A percentile compares a stretch with the other conserved stretches of the same genome.
phyloP scores from a whole-genome alignment of 2,329 filamentous ascomycete genomes.

The Claviceps purpurea region DNA sequence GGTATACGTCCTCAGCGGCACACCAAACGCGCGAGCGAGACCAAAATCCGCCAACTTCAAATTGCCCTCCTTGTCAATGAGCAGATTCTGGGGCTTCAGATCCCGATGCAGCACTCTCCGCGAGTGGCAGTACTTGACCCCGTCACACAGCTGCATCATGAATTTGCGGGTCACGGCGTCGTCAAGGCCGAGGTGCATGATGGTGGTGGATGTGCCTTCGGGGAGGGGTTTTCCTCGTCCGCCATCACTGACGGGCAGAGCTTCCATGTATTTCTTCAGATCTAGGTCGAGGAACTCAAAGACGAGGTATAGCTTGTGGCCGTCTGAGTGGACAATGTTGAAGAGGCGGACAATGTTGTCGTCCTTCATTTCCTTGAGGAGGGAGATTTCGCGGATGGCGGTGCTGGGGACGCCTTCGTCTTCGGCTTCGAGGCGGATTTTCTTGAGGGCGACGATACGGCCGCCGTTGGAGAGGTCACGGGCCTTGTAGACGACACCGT shows the following conservation, averaged over 20 bases:
- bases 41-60: constrained; percentile 86
- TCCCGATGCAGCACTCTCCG: constrained; percentile 81
- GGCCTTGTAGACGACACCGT: constrained; percentile 92
- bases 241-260: constrained; percentile 70
- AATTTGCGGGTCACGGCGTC: constrained; percentile 82
- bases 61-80: constrained; percentile 78
- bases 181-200: constrained; percentile 58
- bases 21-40: constrained; percentile 78
- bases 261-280: constrained; percentile 93
- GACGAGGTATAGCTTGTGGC: constrained; percentile 88
- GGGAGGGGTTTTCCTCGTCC: constrained; percentile 76
- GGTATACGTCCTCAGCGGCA: constrained; percentile 81
- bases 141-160: constrained; percentile 77
- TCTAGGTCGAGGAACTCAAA: constrained; percentile 86
- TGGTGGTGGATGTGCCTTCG: constrained; percentile 53
- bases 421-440: constrained; percentile 88
- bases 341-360: constrained; percentile 77
- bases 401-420: constrained; percentile 89
- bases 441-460: constrained; percentile 85
- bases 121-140: constrained; percentile 77
- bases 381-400: constrained; percentile 85
- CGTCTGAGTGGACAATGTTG: constrained; percentile 90
- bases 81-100: constrained; percentile 79
- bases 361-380: constrained; percentile 89
- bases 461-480: constrained; percentile 69